Percentiles rank a stretch among this genome's conserved stretches.
Evolutionary conservation across 768 basidiomycete species (phyloP).

Genomic region (Hypholoma fasciculare): DNA sequence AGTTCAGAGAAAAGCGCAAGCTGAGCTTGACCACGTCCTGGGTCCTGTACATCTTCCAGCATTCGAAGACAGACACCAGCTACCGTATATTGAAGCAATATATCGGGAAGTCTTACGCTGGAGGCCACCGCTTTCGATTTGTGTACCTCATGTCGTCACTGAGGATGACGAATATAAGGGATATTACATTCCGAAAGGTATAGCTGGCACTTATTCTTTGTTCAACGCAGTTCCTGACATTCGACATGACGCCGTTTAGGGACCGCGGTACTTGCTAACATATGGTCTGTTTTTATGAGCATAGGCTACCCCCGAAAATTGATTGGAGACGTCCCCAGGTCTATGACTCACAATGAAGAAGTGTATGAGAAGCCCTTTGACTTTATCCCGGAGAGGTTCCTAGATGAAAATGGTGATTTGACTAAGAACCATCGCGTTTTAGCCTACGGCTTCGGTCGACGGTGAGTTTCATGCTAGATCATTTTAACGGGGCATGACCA

Average conservation of each 20-base stretch:
- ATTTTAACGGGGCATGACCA: background rate
- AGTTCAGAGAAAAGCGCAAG: conserved; percentile 28
- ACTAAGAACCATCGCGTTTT: background rate
- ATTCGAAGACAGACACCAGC: conserved; percentile 19
- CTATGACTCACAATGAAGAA: conserved; percentile 17
- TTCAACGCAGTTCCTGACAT: no score
- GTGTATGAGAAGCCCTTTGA: conserved; percentile 15
- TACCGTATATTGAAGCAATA: conserved; percentile 25
- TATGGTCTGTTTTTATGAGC: background rate
- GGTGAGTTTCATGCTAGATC: background rate
- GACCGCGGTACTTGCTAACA: background rate
- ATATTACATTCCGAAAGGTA: conserved; percentile 23
- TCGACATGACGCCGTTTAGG: background rate
- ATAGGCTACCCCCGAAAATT: background rate
- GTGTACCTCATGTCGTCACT: conserved; percentile 19
- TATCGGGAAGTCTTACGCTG: conserved; percentile 14
- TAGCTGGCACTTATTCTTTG: background rate
- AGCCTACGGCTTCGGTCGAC: conserved; percentile 10
- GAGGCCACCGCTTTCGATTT: conserved; percentile 6
- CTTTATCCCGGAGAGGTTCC: conserved; percentile 23
- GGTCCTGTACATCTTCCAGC: conserved; percentile 26
- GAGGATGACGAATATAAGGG: conserved; percentile 22
- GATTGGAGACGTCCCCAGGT: background rate
- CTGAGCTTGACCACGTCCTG: conserved; percentile 30
- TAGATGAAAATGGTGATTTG: background rate